A percentile compares a stretch with the other conserved stretches of the same genome.
Conservation (phyloP, 305 asterid species). For the Coffea humblotiana region DNA sequence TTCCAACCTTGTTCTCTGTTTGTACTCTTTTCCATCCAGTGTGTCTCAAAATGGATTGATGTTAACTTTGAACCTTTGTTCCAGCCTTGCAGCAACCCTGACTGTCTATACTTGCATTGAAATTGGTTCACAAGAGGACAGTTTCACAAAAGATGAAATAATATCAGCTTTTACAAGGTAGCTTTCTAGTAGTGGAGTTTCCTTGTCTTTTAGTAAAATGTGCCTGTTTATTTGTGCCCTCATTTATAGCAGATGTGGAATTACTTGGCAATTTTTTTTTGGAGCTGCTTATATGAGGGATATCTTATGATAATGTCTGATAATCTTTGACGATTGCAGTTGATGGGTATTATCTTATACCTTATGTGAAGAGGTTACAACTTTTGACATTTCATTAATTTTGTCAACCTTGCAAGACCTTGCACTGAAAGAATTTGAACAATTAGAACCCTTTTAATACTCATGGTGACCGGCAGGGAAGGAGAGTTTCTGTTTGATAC, state of each 20-base stretch:
- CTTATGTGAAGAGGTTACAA: not conserved
- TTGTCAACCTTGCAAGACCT: not conserved
- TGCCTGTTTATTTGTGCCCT: not conserved
- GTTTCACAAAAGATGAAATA: constrained; percentile 92
- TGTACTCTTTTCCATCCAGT: not conserved
- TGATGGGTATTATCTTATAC: not conserved
- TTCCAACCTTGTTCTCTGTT: not conserved
- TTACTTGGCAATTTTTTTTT: not conserved
- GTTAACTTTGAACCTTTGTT: constrained; percentile 24
- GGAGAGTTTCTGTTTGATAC: not conserved
- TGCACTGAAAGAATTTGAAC: not conserved
- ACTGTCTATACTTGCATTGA: constrained; percentile 92
- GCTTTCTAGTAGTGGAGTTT: not conserved
- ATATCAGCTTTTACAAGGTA: constrained; percentile 92
- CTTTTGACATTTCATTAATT: not conserved
- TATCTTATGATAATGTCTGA: not conserved
- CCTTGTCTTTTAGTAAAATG: constrained; percentile 3
- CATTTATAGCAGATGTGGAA: not conserved
- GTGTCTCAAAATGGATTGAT: not conserved
- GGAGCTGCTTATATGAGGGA: not conserved
- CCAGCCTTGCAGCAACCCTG: constrained; percentile 96
- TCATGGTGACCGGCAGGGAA: not conserved
- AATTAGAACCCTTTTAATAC: not conserved
- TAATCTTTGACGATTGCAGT: not conserved
- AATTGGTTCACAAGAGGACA: constrained; percentile 85